Base-by-base conservation (phyloP, 179 eudicot species). In the Spergularia azorica region DNA sequence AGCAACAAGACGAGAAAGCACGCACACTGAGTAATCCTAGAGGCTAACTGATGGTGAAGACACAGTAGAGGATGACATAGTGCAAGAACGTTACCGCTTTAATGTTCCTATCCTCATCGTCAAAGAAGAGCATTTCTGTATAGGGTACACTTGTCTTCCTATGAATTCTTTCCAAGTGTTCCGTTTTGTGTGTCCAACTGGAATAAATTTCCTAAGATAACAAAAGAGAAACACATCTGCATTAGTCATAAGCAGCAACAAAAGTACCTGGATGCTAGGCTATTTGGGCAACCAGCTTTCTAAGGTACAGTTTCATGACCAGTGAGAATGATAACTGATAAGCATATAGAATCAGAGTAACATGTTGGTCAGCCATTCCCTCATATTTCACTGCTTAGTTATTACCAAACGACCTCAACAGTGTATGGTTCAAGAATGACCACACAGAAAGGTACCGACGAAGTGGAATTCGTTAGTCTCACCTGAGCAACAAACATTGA, bases 401-500 rank as follows among this genome's bases (percentile, higher is more conserved):
- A 36, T 9, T 13, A 41, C 39, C 21, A 20, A 52, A 32, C 26
- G 32, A 56, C 58, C 10, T 26, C 9, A 10, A 14, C 1, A 16
- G 32, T 41, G 21, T 32, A 39, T 66, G 13, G n/a, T 17, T 56
- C 51, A 59, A 32, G 41, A 18, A 71, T 15, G 67, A 68, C 32
- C 9, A 15, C 1, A 56, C 5, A 73, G 59, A 63, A 70, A 57
- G 69, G 17, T 36, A 32, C 17, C 75, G 18, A 43, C 43, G 17
- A 60, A 71, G 32, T 13, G 1, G 65, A 50, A 21, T 56, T 9
- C 3, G 48, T 57, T 18, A 32, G 39, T 63, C 88, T 84, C 78
- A 96, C 99, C 94, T 96, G 90, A 51, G 99, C 88, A 15, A 91
- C 95, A 80, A 96, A 90, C 93, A 96, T 86, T 18, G 93, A 84